Conservation (phyloP, 2,329 filamentous ascomycete genomes). For the Colletotrichum chlorophyti region DNA sequence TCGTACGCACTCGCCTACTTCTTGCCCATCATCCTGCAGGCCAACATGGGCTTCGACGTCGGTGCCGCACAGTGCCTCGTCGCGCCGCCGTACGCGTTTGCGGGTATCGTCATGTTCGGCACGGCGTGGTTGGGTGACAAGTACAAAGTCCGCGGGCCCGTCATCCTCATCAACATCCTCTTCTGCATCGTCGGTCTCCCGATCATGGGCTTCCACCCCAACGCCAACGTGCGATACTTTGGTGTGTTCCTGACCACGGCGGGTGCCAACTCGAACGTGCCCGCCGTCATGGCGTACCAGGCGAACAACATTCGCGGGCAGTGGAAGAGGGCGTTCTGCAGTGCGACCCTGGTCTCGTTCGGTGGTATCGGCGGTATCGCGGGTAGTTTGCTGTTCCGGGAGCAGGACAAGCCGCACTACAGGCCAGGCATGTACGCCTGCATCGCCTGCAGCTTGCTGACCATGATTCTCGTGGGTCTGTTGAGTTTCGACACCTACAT, state of each 20-base stretch:
- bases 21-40: constrained; percentile 74
- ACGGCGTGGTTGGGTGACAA: constrained; percentile 71
- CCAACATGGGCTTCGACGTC: constrained; percentile 68
- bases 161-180: constrained; percentile 71
- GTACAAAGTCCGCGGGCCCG: constrained; percentile 69
- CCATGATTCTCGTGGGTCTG: constrained; percentile 50
- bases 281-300: constrained; percentile 78
- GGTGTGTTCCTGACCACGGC: constrained; percentile 80
- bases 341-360: constrained; percentile 76
- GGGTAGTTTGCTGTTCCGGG: constrained; percentile 75
- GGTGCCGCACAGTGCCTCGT: constrained; percentile 72
- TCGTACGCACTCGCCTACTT: constrained; percentile 82
- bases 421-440: constrained; percentile 62
- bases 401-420: constrained; percentile 60
- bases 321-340: constrained; percentile 86
- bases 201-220: constrained; percentile 72
- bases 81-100: constrained; percentile 72
- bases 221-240: constrained; percentile 68
- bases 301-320: constrained; percentile 88
- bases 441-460: constrained; percentile 56
- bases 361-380: constrained; percentile 82
- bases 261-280: constrained; percentile 80
- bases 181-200: constrained; percentile 73
- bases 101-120: constrained; percentile 66
- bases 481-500: constrained; percentile 49